Percentiles rank a stretch among this genome's conserved stretches.
Evolutionary conservation across 1,284 basidiomycete genomes (phyloP).

Genomic region (Pseudozyma pruni): DNA sequence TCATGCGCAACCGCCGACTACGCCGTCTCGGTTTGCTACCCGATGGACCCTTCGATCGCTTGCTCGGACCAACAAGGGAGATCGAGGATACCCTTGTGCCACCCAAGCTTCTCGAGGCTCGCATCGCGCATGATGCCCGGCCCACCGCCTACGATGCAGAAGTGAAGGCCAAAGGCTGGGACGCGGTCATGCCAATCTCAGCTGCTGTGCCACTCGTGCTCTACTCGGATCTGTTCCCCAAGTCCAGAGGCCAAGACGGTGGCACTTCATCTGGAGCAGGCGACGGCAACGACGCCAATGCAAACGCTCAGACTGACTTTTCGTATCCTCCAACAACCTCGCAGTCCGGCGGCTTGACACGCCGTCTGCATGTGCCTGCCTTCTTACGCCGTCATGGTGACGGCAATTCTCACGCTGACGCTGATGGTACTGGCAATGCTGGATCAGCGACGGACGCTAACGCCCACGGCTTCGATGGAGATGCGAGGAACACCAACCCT

Average conservation of each 20-base stretch:
- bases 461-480: slow-evolving; percentile 5
- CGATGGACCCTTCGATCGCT: slow-evolving; percentile 48
- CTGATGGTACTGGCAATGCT: neutral
- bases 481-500: slow-evolving; percentile 2
- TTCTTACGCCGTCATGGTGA: slow-evolving; percentile 37
- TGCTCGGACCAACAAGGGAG: slow-evolving; percentile 46
- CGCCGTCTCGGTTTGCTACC: slow-evolving; percentile 56
- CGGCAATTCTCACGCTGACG: slow-evolving; percentile 12
- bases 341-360: slow-evolving; percentile 11
- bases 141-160: slow-evolving; percentile 36
- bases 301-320: slow-evolving; percentile 12
- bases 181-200: slow-evolving; percentile 57
- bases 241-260: slow-evolving; percentile 6
- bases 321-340: slow-evolving; percentile 31
- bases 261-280: neutral
- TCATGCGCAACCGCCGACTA: slow-evolving; percentile 59
- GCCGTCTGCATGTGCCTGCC: slow-evolving; percentile 40
- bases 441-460: slow-evolving; percentile 8
- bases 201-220: slow-evolving; percentile 50
- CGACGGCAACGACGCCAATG: slow-evolving; percentile 3
- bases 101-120: slow-evolving; percentile 61
- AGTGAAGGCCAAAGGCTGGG: slow-evolving; percentile 49
- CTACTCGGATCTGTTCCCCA: slow-evolving; percentile 44
- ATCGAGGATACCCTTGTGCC: slow-evolving; percentile 56
- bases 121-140: slow-evolving; percentile 47